A percentile compares a stretch with the other conserved stretches of the same genome.
Evolutionary conservation across 495 filamentous ascomycete genomes (phyloP).

Genomic region (Aspergillus cavernicola): DNA sequence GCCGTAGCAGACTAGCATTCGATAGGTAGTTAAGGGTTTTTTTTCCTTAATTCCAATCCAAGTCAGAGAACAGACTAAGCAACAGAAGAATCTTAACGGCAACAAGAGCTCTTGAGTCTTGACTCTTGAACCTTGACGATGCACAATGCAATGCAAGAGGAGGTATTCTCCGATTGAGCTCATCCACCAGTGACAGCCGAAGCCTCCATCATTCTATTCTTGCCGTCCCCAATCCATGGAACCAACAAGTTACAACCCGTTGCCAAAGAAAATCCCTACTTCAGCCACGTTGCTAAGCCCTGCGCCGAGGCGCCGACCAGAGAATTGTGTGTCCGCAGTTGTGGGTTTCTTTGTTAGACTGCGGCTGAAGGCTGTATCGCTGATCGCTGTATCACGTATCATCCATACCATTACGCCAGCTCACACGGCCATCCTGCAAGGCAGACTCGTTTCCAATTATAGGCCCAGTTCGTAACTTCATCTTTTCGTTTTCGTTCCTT

Average conservation of each 20-base stretch:
- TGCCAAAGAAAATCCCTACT: conserved; percentile 6
- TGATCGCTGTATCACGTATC: conserved; percentile 9
- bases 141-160: no score
- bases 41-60: neutral
- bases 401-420: conserved; percentile 4
- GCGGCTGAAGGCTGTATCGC: conserved; percentile 20
- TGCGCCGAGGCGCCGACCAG: neutral
- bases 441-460: conserved; percentile 13
- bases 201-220: conserved; percentile 6
- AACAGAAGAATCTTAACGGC: neutral
- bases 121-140: no score
- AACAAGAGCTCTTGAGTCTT: neutral
- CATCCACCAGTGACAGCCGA: neutral
- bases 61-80: neutral
- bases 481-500: neutral
- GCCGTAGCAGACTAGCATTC: no score
- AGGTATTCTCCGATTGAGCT: neutral
- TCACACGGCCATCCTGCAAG: conserved; percentile 12
- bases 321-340: neutral
- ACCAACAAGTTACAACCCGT: conserved; percentile 1
- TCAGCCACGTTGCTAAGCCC: conserved; percentile 21
- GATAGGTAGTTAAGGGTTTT: no score
- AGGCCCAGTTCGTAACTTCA: neutral
- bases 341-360: conserved; percentile 15
- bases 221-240: conserved; percentile 15